These are phyloP conservation scores for Sugiyamaella valdiviana DNA, from an alignment of 805 yeast species.

Conservation along the genomic window DNA sequence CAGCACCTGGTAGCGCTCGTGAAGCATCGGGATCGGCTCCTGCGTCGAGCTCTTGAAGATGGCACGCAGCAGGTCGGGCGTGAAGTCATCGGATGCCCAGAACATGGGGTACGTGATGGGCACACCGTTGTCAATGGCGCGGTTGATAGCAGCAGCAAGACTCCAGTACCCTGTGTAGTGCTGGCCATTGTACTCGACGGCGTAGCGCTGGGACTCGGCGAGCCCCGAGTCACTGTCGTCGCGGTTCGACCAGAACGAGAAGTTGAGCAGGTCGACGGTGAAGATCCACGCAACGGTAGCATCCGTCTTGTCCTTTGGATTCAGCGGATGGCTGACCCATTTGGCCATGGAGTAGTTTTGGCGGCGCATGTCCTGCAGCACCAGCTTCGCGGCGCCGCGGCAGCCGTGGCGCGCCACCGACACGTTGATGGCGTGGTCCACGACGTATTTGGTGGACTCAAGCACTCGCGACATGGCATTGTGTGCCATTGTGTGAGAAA, in stretches of 20 bases:
- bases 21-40: slow-evolving; percentile 33
- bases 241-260: slow-evolving; percentile 39
- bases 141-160: slow-evolving; percentile 37
- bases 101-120: slow-evolving; percentile 34
- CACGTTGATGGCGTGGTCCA: slow-evolving; percentile 22
- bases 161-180: slow-evolving; percentile 43
- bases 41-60: slow-evolving; percentile 32
- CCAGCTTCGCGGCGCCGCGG: slow-evolving; percentile 27
- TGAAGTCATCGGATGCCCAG: slow-evolving; percentile 30
- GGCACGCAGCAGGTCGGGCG: slow-evolving; percentile 19
- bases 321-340: slow-evolving; percentile 35
- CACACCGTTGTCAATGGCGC: slow-evolving; percentile 37
- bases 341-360: slow-evolving; percentile 30
- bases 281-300: slow-evolving; percentile 36
- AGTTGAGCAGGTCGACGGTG: slow-evolving; percentile 37
- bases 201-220: slow-evolving; percentile 28
- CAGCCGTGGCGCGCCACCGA: slow-evolving; percentile 27
- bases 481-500: too few species aligned
- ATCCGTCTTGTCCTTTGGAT: slow-evolving; percentile 23
- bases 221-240: slow-evolving; percentile 30
- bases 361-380: slow-evolving; percentile 26
- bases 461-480: not conserved
- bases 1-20: slow-evolving; percentile 31
- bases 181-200: slow-evolving; percentile 31
- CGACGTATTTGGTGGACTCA: not conserved